These are phyloP conservation scores for Trametes hirsuta DNA, from an alignment of 1,284 basidiomycete species.

Conservation along the genomic window DNA sequence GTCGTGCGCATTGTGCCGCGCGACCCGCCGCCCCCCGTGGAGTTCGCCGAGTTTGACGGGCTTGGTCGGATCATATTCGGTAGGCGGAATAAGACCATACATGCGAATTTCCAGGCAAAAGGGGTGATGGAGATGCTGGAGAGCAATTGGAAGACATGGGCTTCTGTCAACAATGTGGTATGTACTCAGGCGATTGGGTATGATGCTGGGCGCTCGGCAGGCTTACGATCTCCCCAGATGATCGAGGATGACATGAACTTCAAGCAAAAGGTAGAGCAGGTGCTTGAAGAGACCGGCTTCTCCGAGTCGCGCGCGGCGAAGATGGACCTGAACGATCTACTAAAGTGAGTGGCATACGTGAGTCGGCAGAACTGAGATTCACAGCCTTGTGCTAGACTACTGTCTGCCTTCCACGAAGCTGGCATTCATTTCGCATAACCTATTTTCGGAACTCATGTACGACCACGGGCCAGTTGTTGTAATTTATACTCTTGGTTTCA, in stretches of 20 bases:
- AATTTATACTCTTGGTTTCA: background rate
- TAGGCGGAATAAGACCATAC: slow-evolving; percentile 88
- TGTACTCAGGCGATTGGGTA: slow-evolving; percentile 23
- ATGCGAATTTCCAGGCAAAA: slow-evolving; percentile 90
- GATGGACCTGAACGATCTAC: slow-evolving; percentile 80
- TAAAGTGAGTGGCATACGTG: slow-evolving; percentile 53
- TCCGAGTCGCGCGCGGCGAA: slow-evolving; percentile 76
- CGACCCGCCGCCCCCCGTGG: slow-evolving; percentile 94
- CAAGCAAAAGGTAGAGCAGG: slow-evolving; percentile 74
- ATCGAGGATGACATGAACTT: slow-evolving; percentile 75
- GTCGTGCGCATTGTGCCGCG: slow-evolving; percentile 92
- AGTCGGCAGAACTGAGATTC: background rate
- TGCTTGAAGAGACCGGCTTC: slow-evolving; percentile 70
- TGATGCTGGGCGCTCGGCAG: background rate
- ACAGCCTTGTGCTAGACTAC: slow-evolving; percentile 44
- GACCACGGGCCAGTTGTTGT: slow-evolving; percentile 2
- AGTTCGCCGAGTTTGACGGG: slow-evolving; percentile 98
- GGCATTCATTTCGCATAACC: slow-evolving; percentile 79
- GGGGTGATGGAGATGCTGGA: slow-evolving; percentile 96
- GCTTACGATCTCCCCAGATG: slow-evolving; percentile 49
- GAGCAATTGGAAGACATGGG: slow-evolving; percentile 95
- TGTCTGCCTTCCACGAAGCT: slow-evolving; percentile 81
- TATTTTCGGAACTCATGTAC: background rate
- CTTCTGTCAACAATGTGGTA: slow-evolving; percentile 80
- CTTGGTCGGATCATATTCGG: slow-evolving; percentile 90